Base-by-base conservation (phyloP, 495 filamentous ascomycete species). In the Aspergillus diversus region DNA sequence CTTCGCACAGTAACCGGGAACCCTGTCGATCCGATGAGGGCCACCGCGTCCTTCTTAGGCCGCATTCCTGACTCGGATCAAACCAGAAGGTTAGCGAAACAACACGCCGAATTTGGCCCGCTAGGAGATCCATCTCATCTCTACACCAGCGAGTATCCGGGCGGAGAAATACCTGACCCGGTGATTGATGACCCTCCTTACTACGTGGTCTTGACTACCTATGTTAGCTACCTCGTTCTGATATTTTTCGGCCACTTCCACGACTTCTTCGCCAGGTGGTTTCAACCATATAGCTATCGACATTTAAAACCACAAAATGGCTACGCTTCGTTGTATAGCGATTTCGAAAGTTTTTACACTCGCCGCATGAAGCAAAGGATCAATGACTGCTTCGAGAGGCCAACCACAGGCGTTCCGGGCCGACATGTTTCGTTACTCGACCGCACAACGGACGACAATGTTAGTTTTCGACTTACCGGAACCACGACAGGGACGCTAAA, bases 261-360 rank as follows among this genome's bases (percentile, higher is more conserved):
- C 61, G 92, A 97, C 73, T 96, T 92, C 71, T 92, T 95, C 70
- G 92, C 91, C 59, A 93, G 93, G 77, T 83, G 89, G 52, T 93
- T 96, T 71, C 83, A 85, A 68, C 78, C 88, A 63, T 81, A 86
- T 49, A 77, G 84, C 43, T 94, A 95, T 75, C 83, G 81, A 68
- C 86, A 92, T 66, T 75, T 97, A 61, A 87, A 84, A 72, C 84
- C 83, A 21, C 77, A 80, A 47, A 88, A 96, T 75, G 92, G 92
- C 35, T 96, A 94, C 73, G 92, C 92, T 5, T 90, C 92, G 39
- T 77, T 97, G 63, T 94, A 96, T 72, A 91, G 89, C 66, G 92
- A 96, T 74, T 97, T 97, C 67, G 92, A 97, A 80, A 96, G 89
- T 75, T 96, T 97, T 74, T 97, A 96, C 75, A 89, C 91, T 31